Evolutionary conservation across 2,329 filamentous ascomycete species (phyloP), one percentile per base, ranked within the genome.

Genomic region (Pezicula radicicola): DNA sequence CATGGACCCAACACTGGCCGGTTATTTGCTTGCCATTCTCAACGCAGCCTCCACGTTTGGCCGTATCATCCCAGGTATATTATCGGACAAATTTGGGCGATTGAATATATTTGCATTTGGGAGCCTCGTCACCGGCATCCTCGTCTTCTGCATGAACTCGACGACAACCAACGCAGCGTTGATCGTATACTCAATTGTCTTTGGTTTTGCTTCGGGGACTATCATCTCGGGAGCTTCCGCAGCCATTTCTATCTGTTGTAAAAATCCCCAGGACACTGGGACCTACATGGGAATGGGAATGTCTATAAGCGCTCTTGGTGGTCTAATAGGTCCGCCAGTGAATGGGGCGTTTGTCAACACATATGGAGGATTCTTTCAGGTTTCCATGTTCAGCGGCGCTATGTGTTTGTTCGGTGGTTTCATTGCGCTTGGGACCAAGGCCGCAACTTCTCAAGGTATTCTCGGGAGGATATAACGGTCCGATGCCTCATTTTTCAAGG

Each of bases 161-260:
- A 68, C 69, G 10, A 71, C 69, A 4, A 72, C 71, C 18, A 77
- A 81, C 6, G 73, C 82, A 0, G 77, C 91, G 28, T 75, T 91
- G 15, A 75, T 95, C 52, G 72, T 88, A 7, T 96, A 91, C 63
- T 78, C 84, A 0, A 64, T 90, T 5, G 64, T 93, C 2, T 95
- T 94, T 65, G 91, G 91, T 1, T 91, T 95, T 63, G 81, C 83
- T 1, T 90, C 84, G 41, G 91, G 91, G 2, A 88, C 84, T 48
- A 89, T 90, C 60, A 92, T 96, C 62, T 25, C 25, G 4, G 74
- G 75, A 0, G 68, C 62, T 2, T 70, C 73, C 0, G 73, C 71
- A 0, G 73, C 75, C 4, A 63, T 80, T 12, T 66, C 72, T 3
- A 59, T 66, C 48, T 75, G 63, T 59, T 62, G 70, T 30, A 70